Base-by-base conservation (phyloP, 2,329 filamentous ascomycete genomes). In the Pseudogymnoascus sp. region DNA sequence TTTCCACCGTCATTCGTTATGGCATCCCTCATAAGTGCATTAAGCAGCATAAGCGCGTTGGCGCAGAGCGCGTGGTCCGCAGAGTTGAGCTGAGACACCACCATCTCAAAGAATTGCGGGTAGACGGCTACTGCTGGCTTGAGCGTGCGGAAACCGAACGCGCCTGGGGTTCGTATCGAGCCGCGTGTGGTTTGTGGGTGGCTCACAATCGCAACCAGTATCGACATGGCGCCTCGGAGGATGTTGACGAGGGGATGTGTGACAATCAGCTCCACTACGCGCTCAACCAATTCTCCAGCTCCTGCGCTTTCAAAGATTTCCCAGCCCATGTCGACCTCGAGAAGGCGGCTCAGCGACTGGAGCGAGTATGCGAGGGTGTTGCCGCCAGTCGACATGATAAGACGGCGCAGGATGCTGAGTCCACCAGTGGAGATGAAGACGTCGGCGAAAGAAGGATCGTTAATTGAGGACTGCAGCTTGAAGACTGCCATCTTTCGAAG, bases 321-420 rank as follows among this genome's bases (percentile, higher is more conserved):
- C 95, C 95, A 99, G 64, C 95, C 95, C 84, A 97, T 96, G 77
- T 97, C 95, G 40, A 97, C 89, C 77, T 99, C 95, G 66, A 99
- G 81, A 65, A 99, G 78, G 63, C 92, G 85, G 64, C 88, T 90
- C 70, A 97, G 83, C 71, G 91, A 95, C 69, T 96, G 93, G 65
- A 99, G 81, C 66, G 93, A 91, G 78, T 99, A 99, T 65, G 95
- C 95, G 73, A 99, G 82, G 1, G 95, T 97, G 76, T 99, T 99
- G 64, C 95, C 95, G 64, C 85, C 90, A 31, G 93, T 88, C 68
- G 86, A 85, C 81, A 97, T 86, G 67, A 95, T 91, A 62, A 97
- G 82, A 63, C 90, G 87, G 62, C 91, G 86, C 70, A 99, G 79
- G 69, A 93, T 87, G 68, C 87, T 82, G 67, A 97, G 82, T 3